These are phyloP conservation scores for Yamadazyma triangularis DNA, from an alignment of 1,139 yeast species.

Conservation along the genomic window DNA sequence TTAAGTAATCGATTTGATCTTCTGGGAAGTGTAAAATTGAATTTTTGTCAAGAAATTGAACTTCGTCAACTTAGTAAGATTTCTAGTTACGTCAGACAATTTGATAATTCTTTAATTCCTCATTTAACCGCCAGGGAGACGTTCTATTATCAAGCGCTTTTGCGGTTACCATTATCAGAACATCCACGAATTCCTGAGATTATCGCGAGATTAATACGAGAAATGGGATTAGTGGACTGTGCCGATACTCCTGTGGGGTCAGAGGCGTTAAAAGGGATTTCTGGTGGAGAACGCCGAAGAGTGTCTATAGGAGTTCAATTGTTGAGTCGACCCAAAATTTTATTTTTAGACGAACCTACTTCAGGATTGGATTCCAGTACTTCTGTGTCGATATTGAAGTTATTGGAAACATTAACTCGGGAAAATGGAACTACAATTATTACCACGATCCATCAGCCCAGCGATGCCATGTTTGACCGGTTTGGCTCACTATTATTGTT, in stretches of 20 bases:
- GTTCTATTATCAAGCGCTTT: conserved; percentile 61
- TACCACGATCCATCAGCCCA: conserved; percentile 83
- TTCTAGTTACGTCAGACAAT: conserved; percentile 74
- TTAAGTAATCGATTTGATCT: conserved; percentile 31
- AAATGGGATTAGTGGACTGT: conserved; percentile 72
- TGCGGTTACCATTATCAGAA: conserved; percentile 47
- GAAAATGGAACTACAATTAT: conserved; percentile 65
- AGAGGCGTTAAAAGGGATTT: conserved; percentile 68
- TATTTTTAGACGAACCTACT: conserved; percentile 83
- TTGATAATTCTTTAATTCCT: conserved; percentile 67
- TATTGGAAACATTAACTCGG: conserved; percentile 52
- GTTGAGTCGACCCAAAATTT: conserved; percentile 63
- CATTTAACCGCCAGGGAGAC: conserved; percentile 77
- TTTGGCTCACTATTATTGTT: conserved; percentile 68
- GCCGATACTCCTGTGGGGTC: conserved; percentile 75
- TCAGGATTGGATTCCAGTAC: conserved; percentile 82
- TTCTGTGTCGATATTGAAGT: conserved; percentile 62
- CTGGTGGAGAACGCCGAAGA: conserved; percentile 85
- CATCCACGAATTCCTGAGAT: conserved; percentile 26
- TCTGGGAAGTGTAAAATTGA: conserved; percentile 20
- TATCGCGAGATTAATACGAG: conserved; percentile 54
- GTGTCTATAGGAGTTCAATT: conserved; percentile 80
- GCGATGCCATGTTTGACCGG: conserved; percentile 54
- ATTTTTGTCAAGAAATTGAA: conserved; percentile 27
- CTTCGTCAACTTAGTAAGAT: conserved; percentile 44